Conservation (phyloP, 306 rosid genomes). For the Psophocarpus tetragonolobus region DNA sequence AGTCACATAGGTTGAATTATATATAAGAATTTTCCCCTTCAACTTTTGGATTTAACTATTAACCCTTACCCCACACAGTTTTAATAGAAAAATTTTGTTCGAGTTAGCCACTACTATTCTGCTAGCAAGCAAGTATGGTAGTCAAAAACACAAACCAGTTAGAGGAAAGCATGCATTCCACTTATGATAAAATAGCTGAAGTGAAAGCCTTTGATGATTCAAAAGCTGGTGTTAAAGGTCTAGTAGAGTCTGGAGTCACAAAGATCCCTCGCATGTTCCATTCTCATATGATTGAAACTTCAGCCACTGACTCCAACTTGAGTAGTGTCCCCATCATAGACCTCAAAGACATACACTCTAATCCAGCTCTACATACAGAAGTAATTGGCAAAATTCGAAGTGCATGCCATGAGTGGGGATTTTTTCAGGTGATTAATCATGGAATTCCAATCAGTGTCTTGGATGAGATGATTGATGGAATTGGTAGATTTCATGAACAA, state of each 20-base stretch:
- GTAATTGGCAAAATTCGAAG: conserved; percentile 4
- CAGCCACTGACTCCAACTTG: background rate
- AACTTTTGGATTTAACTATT: too few relatives aligned
- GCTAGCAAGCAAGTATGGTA: too few relatives aligned
- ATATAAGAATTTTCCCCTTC: too few relatives aligned
- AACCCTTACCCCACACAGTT: too few relatives aligned
- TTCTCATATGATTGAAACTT: background rate
- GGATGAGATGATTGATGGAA: conserved; percentile 46
- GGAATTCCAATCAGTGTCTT: conserved; percentile 37
- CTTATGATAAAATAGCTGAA: conserved; percentile 41
- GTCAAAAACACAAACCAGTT: background rate
- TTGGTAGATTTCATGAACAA: conserved; percentile 51
- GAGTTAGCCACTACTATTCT: too few relatives aligned
- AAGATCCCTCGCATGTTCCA: conserved; percentile 51
- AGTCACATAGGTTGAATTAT: too few relatives aligned
- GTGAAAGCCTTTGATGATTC: conserved; percentile 48
- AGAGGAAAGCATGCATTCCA: background rate
- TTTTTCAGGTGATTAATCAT: conserved; percentile 53
- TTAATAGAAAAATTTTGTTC: too few relatives aligned
- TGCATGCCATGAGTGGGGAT: conserved; percentile 44
- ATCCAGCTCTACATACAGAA: background rate
- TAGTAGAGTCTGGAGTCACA: conserved; percentile 42
- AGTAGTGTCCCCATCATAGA: conserved; percentile 34
- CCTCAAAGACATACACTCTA: conserved; percentile 16
- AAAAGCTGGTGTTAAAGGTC: conserved; percentile 50